Evolutionary conservation across 192 early-diverging fungal genomes (phyloP).

Genomic region (Coemansia sp.): DNA sequence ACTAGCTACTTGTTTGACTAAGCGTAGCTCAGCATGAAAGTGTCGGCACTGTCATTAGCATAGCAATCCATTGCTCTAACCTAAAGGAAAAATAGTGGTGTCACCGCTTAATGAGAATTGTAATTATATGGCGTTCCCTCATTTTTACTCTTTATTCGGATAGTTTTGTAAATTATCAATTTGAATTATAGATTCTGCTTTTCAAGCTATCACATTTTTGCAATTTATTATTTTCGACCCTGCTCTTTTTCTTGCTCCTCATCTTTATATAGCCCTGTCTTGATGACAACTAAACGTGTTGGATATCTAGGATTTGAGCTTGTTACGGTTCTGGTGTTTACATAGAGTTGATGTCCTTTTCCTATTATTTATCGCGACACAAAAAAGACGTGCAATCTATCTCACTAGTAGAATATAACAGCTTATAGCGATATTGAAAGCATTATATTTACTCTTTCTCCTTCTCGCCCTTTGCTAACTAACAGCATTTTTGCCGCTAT

Average conservation of each 20-base stretch:
- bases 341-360: neutral
- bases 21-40: neutral
- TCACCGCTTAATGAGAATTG: neutral
- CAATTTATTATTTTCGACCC: too few species aligned
- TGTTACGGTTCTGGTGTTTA: neutral
- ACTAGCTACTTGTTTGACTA: neutral
- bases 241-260: neutral
- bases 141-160: neutral
- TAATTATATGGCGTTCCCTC: neutral
- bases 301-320: neutral
- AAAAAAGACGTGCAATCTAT: neutral
- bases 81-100: neutral
- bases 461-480: too few species aligned
- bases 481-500: too few species aligned
- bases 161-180: neutral
- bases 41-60: neutral
- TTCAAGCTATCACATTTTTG: neutral
- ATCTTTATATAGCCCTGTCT: neutral
- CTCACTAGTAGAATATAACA: neutral
- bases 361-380: neutral
- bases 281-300: neutral
- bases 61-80: neutral
- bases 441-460: neutral
- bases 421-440: neutral
- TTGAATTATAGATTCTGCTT: neutral